Conservation (phyloP, 441 rosid species). For the Erodium trifolium region DNA sequence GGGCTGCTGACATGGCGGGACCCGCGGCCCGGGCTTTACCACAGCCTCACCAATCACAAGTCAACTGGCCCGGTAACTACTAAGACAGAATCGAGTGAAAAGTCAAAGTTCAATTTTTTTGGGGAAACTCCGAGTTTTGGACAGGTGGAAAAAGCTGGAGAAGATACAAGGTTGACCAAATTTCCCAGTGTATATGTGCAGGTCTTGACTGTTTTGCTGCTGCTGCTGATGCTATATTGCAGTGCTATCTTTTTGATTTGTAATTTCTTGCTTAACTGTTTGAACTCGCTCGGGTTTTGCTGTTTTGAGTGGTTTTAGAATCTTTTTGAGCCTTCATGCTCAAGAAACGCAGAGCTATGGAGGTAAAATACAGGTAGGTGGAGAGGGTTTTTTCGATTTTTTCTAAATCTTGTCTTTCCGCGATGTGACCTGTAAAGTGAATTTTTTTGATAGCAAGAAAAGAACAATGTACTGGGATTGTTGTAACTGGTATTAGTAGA, state of each 20-base stretch:
- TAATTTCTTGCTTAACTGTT: conserved; percentile 22
- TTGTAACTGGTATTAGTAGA: conserved; percentile 40
- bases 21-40: conserved; percentile 66
- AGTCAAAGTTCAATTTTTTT: conserved; percentile 29
- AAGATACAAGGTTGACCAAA: conserved; percentile 26
- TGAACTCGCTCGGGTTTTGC: conserved; percentile 24
- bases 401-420: conserved; percentile 20
- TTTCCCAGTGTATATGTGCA: conserved; percentile 23
- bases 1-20: conserved; percentile 66
- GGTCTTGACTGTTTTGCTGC: conserved; percentile 25
- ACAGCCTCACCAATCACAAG: conserved; percentile 89
- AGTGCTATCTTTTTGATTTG: conserved; percentile 25
- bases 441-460: conserved; percentile 44
- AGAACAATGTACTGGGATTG: conserved; percentile 34
- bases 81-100: conserved; percentile 35
- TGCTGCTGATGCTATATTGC: conserved; percentile 22
- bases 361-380: conserved; percentile 36
- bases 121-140: conserved; percentile 37
- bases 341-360: conserved; percentile 28
- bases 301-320: conserved; percentile 33
- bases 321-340: conserved; percentile 20
- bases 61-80: conserved; percentile 86
- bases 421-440: conserved; percentile 53
- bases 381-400: conserved; percentile 22
- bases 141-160: conserved; percentile 23